Evolutionary conservation across 129 eudicot genomes (phyloP).

Genomic region (Flaveria robusta): DNA sequence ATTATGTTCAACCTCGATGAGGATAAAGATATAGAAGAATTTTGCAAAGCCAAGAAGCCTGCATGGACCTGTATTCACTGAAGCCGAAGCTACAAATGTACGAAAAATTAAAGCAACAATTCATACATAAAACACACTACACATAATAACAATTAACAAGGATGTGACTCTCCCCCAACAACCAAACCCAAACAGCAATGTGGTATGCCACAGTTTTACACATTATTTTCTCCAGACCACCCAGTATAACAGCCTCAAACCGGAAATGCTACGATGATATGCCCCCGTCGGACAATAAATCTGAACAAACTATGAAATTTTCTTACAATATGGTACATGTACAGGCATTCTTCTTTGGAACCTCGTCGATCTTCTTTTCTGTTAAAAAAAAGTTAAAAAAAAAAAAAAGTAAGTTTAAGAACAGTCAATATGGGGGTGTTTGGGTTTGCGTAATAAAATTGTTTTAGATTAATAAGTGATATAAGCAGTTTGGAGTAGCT

Average conservation of each 20-base stretch:
- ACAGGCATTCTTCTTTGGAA: conserved; percentile 62
- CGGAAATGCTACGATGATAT: not conserved
- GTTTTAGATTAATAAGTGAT: too few species aligned
- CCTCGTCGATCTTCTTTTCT: conserved; percentile 92
- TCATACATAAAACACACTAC: conserved; percentile 44
- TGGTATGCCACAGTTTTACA: conserved; percentile 41
- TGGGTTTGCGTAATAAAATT: not conserved
- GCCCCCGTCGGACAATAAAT: conserved; percentile 27
- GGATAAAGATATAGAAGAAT: not conserved
- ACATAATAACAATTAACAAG: conserved; percentile 39
- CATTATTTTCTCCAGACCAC: conserved; percentile 52
- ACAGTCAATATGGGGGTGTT: not conserved
- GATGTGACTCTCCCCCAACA: conserved; percentile 23
- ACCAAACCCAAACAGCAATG: conserved; percentile 38
- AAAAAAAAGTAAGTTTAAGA: conserved; percentile 15
- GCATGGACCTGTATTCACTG: conserved; percentile 37
- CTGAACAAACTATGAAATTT: conserved; percentile 37
- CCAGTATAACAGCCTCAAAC: conserved; percentile 37
- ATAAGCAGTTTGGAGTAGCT: too few species aligned
- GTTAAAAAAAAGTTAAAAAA: conserved; percentile 21
- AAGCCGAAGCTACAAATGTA: conserved; percentile 44
- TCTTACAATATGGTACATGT: conserved; percentile 76
- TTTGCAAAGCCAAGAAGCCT: conserved; percentile 34
- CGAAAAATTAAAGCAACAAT: conserved; percentile 37
- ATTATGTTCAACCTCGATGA: not conserved